Percentiles rank a stretch among this genome's conserved stretches.
Conservation (phyloP, 495 filamentous ascomycete genomes). For the Stereocaulon alpinum region DNA sequence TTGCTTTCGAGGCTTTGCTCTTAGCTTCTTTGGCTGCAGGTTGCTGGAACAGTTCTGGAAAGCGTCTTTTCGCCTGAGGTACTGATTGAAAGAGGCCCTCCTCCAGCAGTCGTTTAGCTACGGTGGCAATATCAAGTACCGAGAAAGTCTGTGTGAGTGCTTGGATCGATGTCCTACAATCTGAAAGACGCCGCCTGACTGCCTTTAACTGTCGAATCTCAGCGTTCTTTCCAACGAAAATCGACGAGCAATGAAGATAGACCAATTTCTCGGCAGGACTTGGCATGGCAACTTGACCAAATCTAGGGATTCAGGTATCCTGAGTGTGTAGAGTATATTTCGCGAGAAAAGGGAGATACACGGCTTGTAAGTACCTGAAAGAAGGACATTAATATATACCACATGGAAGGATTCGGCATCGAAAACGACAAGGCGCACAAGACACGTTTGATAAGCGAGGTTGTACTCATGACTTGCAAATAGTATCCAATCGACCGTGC, state of each 20-base stretch:
- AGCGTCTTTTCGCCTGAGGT: constrained; percentile 9
- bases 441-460: background rate
- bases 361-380: background rate
- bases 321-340: background rate
- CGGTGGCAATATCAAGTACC: constrained; percentile 12
- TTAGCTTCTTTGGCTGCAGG: constrained; percentile 14
- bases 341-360: background rate
- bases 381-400: background rate
- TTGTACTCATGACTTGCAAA: background rate
- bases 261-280: constrained; percentile 15
- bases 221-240: constrained; percentile 18
- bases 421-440: background rate
- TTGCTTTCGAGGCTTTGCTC: constrained; percentile 16
- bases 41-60: constrained; percentile 15
- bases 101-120: constrained; percentile 17
- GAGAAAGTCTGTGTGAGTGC: constrained; percentile 10
- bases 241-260: constrained; percentile 17
- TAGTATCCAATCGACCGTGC: background rate
- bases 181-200: no score
- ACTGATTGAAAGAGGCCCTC: constrained; percentile 14
- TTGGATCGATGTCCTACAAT: constrained; percentile 11
- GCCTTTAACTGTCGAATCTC: no score
- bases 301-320: no score
- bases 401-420: background rate
- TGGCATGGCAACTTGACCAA: no score